These are phyloP conservation scores for Yarrowia sp. DNA, from an alignment of 805 yeast species.

Conservation along the genomic window DNA sequence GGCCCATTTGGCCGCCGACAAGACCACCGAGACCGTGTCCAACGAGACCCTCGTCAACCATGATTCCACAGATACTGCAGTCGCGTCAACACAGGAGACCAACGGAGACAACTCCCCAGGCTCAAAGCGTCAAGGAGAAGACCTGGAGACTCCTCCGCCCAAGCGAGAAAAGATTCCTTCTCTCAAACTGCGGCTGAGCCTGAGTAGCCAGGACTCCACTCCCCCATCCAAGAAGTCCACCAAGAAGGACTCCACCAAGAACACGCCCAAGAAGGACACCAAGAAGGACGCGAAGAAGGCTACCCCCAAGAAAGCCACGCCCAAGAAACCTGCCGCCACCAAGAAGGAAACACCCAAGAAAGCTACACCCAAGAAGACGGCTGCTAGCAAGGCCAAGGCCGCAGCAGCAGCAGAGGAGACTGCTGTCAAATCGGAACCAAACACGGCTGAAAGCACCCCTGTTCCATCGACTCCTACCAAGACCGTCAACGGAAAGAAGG, in stretches of 20 bases:
- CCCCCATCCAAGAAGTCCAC: neutral
- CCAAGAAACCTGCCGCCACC: no score
- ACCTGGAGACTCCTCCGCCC: neutral
- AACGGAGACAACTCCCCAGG: neutral
- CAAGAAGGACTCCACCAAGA: neutral
- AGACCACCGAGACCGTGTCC: neutral
- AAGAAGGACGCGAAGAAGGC: neutral
- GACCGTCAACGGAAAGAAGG: neutral
- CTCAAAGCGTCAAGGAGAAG: neutral
- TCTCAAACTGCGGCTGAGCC: neutral
- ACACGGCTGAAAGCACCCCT: neutral
- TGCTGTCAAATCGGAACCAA: neutral
- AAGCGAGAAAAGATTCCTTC: slow-evolving; percentile 19
- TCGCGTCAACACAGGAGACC: neutral
- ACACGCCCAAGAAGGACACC: neutral
- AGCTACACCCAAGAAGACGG: neutral
- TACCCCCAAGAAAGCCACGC: neutral
- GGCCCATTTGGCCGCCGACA: neutral
- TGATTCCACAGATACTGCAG: slow-evolving; percentile 2
- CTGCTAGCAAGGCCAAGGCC: neutral
- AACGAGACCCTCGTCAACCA: neutral
- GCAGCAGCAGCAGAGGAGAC: neutral
- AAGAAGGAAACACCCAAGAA: neutral
- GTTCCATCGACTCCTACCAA: neutral
- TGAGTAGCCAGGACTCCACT: neutral